Conservation (phyloP, 208 protist genomes). For the Wallacemonas sp. region DNA sequence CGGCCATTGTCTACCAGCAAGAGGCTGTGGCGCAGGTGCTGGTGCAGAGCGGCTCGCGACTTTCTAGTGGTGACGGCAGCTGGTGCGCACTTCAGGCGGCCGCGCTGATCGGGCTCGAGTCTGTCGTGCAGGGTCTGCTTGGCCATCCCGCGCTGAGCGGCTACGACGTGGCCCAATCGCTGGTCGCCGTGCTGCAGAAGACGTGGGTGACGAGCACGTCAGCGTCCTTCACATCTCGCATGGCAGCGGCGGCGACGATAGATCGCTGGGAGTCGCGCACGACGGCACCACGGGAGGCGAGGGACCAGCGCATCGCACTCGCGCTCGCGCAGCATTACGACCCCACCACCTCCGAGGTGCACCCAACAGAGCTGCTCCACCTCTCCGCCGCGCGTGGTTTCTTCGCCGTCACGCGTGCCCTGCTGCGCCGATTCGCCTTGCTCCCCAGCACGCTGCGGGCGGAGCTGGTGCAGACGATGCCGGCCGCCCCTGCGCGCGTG, state of each 20-base stretch:
- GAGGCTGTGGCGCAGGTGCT: constrained; percentile 42
- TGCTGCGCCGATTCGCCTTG: constrained; percentile 38
- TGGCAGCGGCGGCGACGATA: not conserved
- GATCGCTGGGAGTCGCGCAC: constrained; percentile 1
- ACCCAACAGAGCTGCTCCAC: constrained; percentile 69
- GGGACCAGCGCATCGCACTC: constrained; percentile 23
- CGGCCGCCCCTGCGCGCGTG: constrained; percentile 36
- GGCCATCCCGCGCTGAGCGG: constrained; percentile 26
- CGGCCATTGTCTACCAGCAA: constrained; percentile 44
- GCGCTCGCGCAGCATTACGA: constrained; percentile 41
- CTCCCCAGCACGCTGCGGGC: constrained; percentile 36
- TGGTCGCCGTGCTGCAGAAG: constrained; percentile 37
- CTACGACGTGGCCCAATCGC: constrained; percentile 36
- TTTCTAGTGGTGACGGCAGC: constrained; percentile 29
- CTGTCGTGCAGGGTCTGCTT: constrained; percentile 50
- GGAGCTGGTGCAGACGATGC: constrained; percentile 42
- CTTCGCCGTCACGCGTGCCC: constrained; percentile 37
- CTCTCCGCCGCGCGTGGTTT: constrained; percentile 48
- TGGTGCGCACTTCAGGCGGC: constrained; percentile 58
- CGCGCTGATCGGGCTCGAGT: constrained; percentile 32
- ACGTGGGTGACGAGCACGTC: not conserved
- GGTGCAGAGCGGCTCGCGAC: constrained; percentile 35
- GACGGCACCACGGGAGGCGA: constrained; percentile 9
- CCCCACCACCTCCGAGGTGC: constrained; percentile 33
- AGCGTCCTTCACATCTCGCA: not conserved